Evolutionary conservation across 1,284 basidiomycete genomes (phyloP).

Genomic region (Rhizoctonia solani): DNA sequence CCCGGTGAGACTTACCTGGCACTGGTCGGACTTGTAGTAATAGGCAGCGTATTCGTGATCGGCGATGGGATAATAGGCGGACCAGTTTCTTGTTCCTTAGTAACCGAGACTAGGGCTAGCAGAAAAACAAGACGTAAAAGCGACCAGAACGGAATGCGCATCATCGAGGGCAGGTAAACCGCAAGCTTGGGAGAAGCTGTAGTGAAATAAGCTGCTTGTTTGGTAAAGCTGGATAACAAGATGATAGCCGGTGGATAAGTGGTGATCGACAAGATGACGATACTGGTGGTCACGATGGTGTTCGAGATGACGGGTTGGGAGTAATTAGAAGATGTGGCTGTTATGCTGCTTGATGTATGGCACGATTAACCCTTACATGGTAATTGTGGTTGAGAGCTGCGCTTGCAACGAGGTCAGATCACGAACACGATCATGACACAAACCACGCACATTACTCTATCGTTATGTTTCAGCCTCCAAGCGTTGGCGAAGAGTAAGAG

Average conservation of each 20-base stretch:
- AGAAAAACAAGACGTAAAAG: background rate
- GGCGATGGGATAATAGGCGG: constrained; percentile 27
- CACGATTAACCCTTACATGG: background rate
- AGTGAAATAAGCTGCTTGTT: too few relatives aligned
- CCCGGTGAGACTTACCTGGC: background rate
- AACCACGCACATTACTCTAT: too few relatives aligned
- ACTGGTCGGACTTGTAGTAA: background rate
- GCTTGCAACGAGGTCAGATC: background rate
- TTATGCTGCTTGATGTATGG: background rate
- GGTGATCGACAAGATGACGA: constrained; percentile 4
- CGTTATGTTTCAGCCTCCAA: background rate
- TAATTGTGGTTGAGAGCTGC: background rate
- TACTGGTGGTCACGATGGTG: constrained; percentile 2
- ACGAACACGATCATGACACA: background rate
- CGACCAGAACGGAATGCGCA: background rate
- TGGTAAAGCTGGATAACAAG: too few relatives aligned
- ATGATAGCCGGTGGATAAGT: background rate
- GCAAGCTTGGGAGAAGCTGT: background rate
- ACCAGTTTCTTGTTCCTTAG: constrained; percentile 30
- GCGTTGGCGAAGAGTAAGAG: too few relatives aligned
- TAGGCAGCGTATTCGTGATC: constrained; percentile 16
- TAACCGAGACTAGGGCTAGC: background rate
- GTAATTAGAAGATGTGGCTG: constrained; percentile 18
- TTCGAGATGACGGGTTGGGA: background rate
- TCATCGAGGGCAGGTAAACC: background rate